phyloP scores from a whole-genome alignment of 352 stramenopile species.

The Thalassiosira allenii region DNA sequence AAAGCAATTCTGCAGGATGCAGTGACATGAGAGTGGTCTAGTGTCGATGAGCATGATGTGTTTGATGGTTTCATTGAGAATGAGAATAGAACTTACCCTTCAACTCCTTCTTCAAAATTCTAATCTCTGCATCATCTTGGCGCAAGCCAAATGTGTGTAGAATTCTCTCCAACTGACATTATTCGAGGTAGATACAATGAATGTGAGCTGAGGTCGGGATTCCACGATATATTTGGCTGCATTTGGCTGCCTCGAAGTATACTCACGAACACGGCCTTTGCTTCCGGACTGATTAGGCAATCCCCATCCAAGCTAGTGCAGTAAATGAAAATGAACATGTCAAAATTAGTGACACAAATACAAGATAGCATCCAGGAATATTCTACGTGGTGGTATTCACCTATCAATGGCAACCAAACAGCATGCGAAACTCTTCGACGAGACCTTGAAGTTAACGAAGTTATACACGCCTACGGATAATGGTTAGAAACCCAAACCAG shows the following conservation, averaged over 20 bases:
- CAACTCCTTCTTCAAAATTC: slow-evolving; percentile 38
- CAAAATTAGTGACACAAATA: no score
- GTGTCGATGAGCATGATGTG: no score
- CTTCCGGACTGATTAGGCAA: slow-evolving; percentile 19
- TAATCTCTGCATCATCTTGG: slow-evolving; percentile 36
- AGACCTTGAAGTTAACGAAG: slow-evolving; percentile 53
- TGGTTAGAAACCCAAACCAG: no score
- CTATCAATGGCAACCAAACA: slow-evolving; percentile 50
- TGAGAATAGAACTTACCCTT: no score
- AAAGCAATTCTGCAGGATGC: slow-evolving; percentile 50
- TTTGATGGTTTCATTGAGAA: no score
- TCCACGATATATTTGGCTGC: no score
- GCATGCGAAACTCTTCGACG: slow-evolving; percentile 53
- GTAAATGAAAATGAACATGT: no score
- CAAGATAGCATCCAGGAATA: background rate
- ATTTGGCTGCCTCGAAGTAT: no score
- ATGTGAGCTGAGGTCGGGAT: no score
- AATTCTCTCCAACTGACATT: slow-evolving; percentile 49
- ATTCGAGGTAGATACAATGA: no score
- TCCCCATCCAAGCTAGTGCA: slow-evolving; percentile 50
- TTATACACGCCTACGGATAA: slow-evolving; percentile 44
- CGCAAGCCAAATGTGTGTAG: slow-evolving; percentile 26
- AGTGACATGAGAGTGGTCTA: no score
- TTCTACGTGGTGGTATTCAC: background rate
- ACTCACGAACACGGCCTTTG: slow-evolving; percentile 41